Percentiles rank a stretch among this genome's conserved stretches.
Conservation (phyloP, 768 basidiomycete genomes). For the Leccinum obscurum region DNA sequence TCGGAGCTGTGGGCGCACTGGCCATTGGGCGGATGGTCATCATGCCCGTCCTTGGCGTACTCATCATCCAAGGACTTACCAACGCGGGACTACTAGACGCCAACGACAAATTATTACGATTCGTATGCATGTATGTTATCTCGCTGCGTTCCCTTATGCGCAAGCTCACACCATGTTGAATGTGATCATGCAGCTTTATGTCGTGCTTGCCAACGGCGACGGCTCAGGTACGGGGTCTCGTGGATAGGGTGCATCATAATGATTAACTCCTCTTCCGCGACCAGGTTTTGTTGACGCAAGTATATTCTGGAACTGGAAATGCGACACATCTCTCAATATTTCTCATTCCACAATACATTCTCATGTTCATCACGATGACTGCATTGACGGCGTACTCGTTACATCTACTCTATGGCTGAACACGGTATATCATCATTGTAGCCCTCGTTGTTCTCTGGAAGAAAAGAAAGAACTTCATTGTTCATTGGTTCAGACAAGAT, state of each 20-base stretch:
- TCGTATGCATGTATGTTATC: slow-evolving; percentile 64
- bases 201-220: slow-evolving; percentile 64
- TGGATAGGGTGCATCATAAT: neutral
- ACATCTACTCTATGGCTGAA: slow-evolving; percentile 35
- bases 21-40: slow-evolving; percentile 57
- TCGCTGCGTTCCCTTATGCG: neutral
- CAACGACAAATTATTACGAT: slow-evolving; percentile 59
- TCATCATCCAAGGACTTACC: slow-evolving; percentile 54
- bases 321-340: slow-evolving; percentile 63
- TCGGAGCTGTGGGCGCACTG: slow-evolving; percentile 53
- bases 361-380: slow-evolving; percentile 42
- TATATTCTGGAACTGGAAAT: slow-evolving; percentile 63
- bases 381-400: slow-evolving; percentile 39
- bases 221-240: slow-evolving; percentile 43
- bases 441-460: neutral
- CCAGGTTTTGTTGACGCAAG: slow-evolving; percentile 64
- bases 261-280: neutral
- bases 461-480: no score
- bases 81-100: slow-evolving; percentile 44
- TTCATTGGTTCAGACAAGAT: neutral
- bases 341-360: slow-evolving; percentile 55
- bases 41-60: slow-evolving; percentile 60
- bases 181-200: slow-evolving; percentile 43
- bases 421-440: neutral
- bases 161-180: neutral